Percentiles rank a stretch among this genome's conserved stretches.
These are phyloP conservation scores for Pseudogymnoascus sp. DNA, from an alignment of 2,329 filamentous ascomycete species.

Conservation along the genomic window DNA sequence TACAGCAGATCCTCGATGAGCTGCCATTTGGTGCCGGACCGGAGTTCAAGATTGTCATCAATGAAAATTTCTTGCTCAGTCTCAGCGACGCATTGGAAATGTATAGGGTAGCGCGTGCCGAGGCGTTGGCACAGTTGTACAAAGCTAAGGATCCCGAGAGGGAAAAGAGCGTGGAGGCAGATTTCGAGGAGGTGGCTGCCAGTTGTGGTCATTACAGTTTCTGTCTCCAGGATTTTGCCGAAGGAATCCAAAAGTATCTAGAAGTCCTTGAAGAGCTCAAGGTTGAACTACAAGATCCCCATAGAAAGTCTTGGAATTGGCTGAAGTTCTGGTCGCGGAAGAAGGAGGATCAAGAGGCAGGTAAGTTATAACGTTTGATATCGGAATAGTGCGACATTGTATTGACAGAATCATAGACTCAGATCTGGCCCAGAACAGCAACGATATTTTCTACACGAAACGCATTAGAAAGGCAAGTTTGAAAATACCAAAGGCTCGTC, in stretches of 20 bases:
- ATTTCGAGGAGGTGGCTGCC: constrained; percentile 95
- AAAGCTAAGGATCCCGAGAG: constrained; percentile 66
- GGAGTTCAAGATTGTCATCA: constrained; percentile 62
- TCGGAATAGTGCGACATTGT: background rate
- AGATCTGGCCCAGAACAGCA: background rate
- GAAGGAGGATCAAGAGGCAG: constrained; percentile 22
- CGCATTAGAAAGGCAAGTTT: background rate
- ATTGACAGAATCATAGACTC: background rate
- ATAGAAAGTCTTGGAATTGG: constrained; percentile 73
- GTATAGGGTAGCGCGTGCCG: constrained; percentile 67
- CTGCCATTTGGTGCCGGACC: constrained; percentile 69
- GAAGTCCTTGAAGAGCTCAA: constrained; percentile 81
- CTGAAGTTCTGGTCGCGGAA: constrained; percentile 63
- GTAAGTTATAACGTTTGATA: background rate
- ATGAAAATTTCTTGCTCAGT: constrained; percentile 73
- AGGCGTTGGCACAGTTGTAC: constrained; percentile 74
- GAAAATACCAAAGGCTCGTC: constrained; percentile 1
- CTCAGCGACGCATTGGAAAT: constrained; percentile 71
- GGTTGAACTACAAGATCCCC: constrained; percentile 53
- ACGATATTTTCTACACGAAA: background rate
- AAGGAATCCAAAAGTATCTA: constrained; percentile 78
- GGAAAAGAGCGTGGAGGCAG: constrained; percentile 69
- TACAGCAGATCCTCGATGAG: constrained; percentile 82
- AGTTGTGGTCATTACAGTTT: constrained; percentile 96
- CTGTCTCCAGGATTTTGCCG: constrained; percentile 80